Percentiles rank a stretch among this genome's conserved stretches.
Conservation (phyloP, 2,329 filamentous ascomycete genomes). For the Colletotrichum sojae region DNA sequence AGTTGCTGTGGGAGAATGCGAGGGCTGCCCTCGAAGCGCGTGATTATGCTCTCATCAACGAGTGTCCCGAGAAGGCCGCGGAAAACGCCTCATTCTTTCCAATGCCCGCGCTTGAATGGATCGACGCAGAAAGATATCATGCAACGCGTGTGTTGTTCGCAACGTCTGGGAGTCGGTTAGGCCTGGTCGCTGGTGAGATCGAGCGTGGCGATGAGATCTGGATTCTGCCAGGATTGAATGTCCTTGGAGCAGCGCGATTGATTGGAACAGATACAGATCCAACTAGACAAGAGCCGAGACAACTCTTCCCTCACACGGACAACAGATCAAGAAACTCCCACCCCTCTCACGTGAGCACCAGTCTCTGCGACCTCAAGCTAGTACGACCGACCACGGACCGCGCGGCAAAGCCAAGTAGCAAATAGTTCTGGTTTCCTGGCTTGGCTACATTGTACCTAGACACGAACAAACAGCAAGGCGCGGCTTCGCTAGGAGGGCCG, state of each 20-base stretch:
- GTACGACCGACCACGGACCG: neutral
- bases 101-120: neutral
- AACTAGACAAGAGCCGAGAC: too few relatives aligned
- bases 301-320: too few relatives aligned
- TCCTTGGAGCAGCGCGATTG: neutral
- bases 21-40: neutral
- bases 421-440: neutral
- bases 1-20: neutral
- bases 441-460: neutral
- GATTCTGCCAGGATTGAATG: neutral
- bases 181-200: neutral
- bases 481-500: neutral
- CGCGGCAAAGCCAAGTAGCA: neutral
- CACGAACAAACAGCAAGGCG: neutral
- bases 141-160: neutral
- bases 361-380: neutral
- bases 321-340: neutral
- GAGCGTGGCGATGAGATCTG: neutral
- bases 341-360: conserved; percentile 18
- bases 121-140: neutral
- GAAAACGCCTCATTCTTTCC: neutral
- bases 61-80: neutral
- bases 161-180: neutral
- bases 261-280: too few relatives aligned
- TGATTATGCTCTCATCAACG: neutral